Evolutionary conservation across 768 basidiomycete species (phyloP).

Genomic region (Calocera viscosa): DNA sequence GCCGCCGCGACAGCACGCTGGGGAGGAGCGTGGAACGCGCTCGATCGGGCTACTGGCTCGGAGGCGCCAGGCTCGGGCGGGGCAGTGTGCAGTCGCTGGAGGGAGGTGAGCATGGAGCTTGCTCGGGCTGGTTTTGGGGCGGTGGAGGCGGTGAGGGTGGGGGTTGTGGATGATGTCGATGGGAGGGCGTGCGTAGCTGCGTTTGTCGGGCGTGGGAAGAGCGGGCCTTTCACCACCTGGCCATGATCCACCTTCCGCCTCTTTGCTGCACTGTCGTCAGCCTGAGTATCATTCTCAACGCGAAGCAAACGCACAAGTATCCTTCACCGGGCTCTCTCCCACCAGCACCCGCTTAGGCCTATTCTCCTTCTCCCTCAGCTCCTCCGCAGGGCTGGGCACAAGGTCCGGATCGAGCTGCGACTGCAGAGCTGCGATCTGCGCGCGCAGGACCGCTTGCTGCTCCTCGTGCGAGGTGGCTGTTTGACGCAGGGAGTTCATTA

Average conservation of each 20-base stretch:
- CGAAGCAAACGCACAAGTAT: conserved; percentile 30
- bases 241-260: conserved; percentile 36
- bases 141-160: conserved; percentile 43
- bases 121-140: conserved; percentile 36
- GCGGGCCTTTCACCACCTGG: conserved; percentile 16
- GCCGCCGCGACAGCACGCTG: neutral
- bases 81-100: conserved; percentile 4
- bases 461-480: neutral
- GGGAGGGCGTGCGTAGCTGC: neutral
- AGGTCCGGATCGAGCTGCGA: conserved; percentile 36
- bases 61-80: neutral
- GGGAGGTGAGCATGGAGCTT: conserved; percentile 13
- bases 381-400: conserved; percentile 14
- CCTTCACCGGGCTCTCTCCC: conserved; percentile 56
- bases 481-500: neutral
- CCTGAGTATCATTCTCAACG: too few relatives aligned
- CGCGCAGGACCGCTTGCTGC: conserved; percentile 37
- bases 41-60: neutral
- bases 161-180: conserved; percentile 12
- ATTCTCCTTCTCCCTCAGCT: conserved; percentile 40
- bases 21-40: conserved; percentile 9
- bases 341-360: conserved; percentile 34
- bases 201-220: conserved; percentile 8
- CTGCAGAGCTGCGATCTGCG: conserved; percentile 45
- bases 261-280: conserved; percentile 23